Percentiles rank a stretch among this genome's conserved stretches.
These are phyloP conservation scores for Solanum peruvianum DNA, from an alignment of 257 asterid species.

Conservation along the genomic window DNA sequence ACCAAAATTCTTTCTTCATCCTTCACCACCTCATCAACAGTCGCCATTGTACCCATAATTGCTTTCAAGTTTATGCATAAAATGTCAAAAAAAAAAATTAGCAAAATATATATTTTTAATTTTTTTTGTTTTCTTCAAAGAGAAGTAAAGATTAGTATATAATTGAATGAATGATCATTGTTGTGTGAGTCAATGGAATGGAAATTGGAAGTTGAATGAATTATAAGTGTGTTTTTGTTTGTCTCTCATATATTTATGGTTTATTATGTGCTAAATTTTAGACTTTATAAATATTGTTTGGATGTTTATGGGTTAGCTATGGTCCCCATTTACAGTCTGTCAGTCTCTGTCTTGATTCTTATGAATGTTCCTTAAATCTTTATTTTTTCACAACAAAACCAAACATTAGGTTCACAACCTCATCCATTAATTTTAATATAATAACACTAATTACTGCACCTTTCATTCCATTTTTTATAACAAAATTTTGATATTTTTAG, in stretches of 20 bases:
- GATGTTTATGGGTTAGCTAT: slow-evolving; percentile 2
- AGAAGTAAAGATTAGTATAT: neutral
- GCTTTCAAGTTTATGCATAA: neutral
- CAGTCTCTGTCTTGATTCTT: slow-evolving; percentile 51
- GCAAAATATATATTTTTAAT: neutral
- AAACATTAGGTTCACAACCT: slow-evolving; percentile 28
- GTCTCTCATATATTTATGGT: slow-evolving; percentile 54
- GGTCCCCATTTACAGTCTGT: slow-evolving; percentile 93
- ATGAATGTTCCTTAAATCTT: slow-evolving; percentile 28
- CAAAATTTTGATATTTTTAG: neutral
- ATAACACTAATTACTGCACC: neutral
- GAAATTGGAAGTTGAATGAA: slow-evolving; percentile 24
- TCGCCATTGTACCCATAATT: slow-evolving; percentile 13
- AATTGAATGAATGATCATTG: neutral
- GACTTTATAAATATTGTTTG: neutral
- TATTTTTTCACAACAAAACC: slow-evolving; percentile 18
- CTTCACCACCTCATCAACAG: slow-evolving; percentile 1
- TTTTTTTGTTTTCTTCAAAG: neutral
- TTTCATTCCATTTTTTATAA: too few species aligned
- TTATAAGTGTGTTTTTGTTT: slow-evolving; percentile 36
- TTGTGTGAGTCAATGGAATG: slow-evolving; percentile 26
- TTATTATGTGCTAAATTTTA: neutral
- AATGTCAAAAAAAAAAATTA: neutral
- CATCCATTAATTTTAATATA: neutral
- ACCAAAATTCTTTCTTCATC: slow-evolving; percentile 72